A percentile compares a stretch with the other conserved stretches of the same genome.
phyloP scores from a whole-genome alignment of 2,329 filamentous ascomycete genomes.

The Diplodia scrobiculata region DNA sequence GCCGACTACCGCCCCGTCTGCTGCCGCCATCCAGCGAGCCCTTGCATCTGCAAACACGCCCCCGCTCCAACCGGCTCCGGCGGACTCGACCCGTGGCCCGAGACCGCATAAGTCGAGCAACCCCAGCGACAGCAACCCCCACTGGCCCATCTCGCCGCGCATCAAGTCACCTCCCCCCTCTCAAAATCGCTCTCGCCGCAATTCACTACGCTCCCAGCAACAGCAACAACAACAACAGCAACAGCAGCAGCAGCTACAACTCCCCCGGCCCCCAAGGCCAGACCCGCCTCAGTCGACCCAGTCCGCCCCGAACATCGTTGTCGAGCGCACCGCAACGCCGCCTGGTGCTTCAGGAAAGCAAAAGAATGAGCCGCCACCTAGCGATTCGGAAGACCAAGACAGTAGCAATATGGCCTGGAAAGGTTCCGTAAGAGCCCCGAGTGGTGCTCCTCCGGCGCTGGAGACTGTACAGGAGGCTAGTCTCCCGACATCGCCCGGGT shows the following conservation, averaged over 20 bases:
- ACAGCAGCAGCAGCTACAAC: constrained; percentile 31
- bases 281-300: constrained; percentile 30
- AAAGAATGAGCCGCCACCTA: constrained; percentile 32
- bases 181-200: constrained; percentile 46
- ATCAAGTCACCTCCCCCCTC: constrained; percentile 74
- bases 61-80: constrained; percentile 61
- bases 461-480: constrained; percentile 93
- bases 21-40: constrained; percentile 65
- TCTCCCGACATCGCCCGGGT: constrained; percentile 66
- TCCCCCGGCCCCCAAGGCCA: constrained; percentile 1
- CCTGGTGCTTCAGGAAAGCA: constrained; percentile 41
- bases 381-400: constrained; percentile 45
- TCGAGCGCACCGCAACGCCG: constrained; percentile 40
- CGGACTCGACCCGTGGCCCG: constrained; percentile 65
- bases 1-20: constrained; percentile 56
- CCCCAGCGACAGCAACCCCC: constrained; percentile 55
- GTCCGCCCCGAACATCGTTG: constrained; percentile 49
- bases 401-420: constrained; percentile 42
- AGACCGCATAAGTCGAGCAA: constrained; percentile 63
- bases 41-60: constrained; percentile 70
- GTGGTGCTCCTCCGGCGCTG: constrained; percentile 62
- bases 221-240: constrained; percentile 42
- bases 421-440: constrained; percentile 56
- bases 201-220: constrained; percentile 45
- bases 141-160: constrained; percentile 77